These are phyloP conservation scores for Alternaria longipes DNA, from an alignment of 2,329 filamentous ascomycete genomes.

Conservation along the genomic window DNA sequence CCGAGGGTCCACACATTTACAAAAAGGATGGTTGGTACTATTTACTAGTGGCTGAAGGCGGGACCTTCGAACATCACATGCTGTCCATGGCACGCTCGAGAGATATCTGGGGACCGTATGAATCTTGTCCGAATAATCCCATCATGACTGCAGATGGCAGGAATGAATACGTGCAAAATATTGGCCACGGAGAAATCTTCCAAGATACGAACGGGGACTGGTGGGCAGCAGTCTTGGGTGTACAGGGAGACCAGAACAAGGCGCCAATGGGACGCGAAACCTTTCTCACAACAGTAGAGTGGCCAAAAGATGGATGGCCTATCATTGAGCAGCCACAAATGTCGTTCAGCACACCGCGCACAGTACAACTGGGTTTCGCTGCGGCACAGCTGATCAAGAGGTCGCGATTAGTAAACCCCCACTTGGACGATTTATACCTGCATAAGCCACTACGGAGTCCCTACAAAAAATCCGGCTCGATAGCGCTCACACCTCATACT, in stretches of 20 bases:
- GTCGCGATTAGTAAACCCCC: neutral
- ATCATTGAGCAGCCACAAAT: conserved; percentile 32
- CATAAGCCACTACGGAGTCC: neutral
- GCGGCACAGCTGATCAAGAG: neutral
- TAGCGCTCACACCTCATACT: neutral
- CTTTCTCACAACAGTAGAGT: conserved; percentile 20
- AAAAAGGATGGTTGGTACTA: conserved; percentile 46
- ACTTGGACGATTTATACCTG: neutral
- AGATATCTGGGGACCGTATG: conserved; percentile 36
- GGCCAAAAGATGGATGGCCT: conserved; percentile 53
- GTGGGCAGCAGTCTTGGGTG: conserved; percentile 62
- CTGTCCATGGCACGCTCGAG: conserved; percentile 43
- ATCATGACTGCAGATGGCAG: conserved; percentile 36
- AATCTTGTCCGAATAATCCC: conserved; percentile 32
- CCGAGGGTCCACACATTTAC: conserved; percentile 46
- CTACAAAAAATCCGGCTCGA: neutral
- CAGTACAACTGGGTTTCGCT: neutral
- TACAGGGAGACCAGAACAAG: conserved; percentile 25
- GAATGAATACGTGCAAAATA: conserved; percentile 56
- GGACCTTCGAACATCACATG: conserved; percentile 41
- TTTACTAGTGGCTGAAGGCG: conserved; percentile 33
- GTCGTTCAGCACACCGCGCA: conserved; percentile 6
- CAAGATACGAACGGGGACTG: conserved; percentile 61
- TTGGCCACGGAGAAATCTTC: conserved; percentile 67
- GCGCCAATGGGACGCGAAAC: conserved; percentile 22